Base-by-base conservation (phyloP, 768 basidiomycete genomes). In the Phlegmacium glaucopus region DNA sequence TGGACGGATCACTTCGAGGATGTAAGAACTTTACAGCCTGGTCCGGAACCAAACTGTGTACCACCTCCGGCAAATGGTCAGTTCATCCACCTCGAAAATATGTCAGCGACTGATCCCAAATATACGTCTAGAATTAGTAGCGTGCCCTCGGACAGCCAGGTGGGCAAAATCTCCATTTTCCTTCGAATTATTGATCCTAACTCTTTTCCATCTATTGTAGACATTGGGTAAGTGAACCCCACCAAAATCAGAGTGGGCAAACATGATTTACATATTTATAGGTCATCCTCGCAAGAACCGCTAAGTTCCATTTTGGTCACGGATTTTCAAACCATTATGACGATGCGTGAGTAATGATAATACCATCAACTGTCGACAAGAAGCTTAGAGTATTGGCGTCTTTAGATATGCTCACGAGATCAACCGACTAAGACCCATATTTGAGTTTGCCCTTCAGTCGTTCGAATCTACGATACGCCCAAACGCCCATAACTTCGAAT, bases 81-180 rank as follows among this genome's bases (percentile, higher is more conserved):
- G 22, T 22, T 22, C 22, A 22, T 22, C 22, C 22, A 22, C 5
- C 22, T 22, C 22, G 22, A 53, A 45, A 63, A 34, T 29, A 51
- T 13, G 10, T 39, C 50, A 18, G 26, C 44, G 44, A 12, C 13
- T 10, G 42, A 8, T 29, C 32, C 16, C 9, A 30, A 36, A 1
- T 37, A 12, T 45, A 41, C 26, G 27, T 4, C 29, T 53, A 87
- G 86, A 86, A 60, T 68, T 82, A 18, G 84, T 85, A 17, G 81
- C 85, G n/a, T 88, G 86, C 58, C 86, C 86, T 15, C 70, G 85
- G 43, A 70, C 72, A 17, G 81, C 82, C 29, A 80, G 82, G 83
- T 85, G 61, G 60, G 72, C 57, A 42, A 38, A 12, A 37, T 27
- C 12, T 26, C 26, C 4, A 25, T 32, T 13, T 35, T 17, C n/a